Evolutionary conservation across 2,329 filamentous ascomycete genomes (phyloP).

Genomic region (Orbilia brochopaga): DNA sequence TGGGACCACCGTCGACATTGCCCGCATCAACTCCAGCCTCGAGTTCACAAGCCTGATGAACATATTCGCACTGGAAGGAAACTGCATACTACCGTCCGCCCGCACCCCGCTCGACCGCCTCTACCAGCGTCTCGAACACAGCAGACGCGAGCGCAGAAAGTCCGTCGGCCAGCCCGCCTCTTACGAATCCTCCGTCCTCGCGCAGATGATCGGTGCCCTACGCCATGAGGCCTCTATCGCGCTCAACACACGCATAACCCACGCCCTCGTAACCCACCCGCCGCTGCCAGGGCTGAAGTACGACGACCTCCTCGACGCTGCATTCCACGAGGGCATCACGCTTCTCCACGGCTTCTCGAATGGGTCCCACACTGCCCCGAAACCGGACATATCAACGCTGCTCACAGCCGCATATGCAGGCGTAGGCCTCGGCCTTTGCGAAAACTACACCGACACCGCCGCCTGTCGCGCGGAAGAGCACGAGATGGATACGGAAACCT

Average conservation of each 20-base stretch:
- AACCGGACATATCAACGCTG: constrained; percentile 1
- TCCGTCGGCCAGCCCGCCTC: not conserved
- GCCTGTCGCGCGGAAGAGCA: not conserved
- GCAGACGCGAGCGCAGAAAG: not conserved
- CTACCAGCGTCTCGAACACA: not conserved
- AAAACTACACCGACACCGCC: constrained; percentile 1
- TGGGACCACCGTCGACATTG: constrained; percentile 17
- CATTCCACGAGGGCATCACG: not conserved
- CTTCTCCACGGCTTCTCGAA: constrained; percentile 25
- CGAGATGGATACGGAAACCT: not conserved
- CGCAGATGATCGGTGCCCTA: constrained; percentile 1
- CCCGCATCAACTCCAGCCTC: constrained; percentile 8
- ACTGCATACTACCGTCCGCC: constrained; percentile 3
- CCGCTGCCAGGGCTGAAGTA: constrained; percentile 10
- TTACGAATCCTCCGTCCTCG: not conserved
- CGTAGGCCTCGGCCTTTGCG: constrained; percentile 3
- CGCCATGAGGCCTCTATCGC: not conserved
- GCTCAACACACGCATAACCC: not conserved
- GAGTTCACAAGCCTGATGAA: constrained; percentile 11
- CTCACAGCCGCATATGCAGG: constrained; percentile 12
- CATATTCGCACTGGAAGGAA: constrained; percentile 5
- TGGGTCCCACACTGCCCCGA: not conserved
- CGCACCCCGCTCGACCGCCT: constrained; percentile 11
- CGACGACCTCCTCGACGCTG: constrained; percentile 2
- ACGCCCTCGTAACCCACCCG: constrained; percentile 7